These are phyloP conservation scores for Aethionema arabicum DNA, from an alignment of 345 rosid genomes.

Conservation along the genomic window DNA sequence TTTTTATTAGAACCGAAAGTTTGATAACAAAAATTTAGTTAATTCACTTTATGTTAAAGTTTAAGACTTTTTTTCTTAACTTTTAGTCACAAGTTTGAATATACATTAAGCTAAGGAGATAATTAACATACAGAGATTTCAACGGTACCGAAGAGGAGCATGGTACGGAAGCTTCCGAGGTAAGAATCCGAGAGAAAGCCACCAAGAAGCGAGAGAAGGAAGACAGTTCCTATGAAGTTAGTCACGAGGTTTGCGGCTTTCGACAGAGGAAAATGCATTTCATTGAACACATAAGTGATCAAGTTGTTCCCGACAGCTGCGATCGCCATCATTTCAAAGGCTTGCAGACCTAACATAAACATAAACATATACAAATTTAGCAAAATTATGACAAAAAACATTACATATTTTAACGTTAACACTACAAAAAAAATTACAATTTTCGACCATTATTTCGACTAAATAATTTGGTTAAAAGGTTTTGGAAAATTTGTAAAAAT, in stretches of 20 bases:
- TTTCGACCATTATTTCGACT: too few relatives aligned
- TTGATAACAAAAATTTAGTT: too few relatives aligned
- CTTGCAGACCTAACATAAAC: conserved; percentile 48
- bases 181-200: conserved; percentile 87
- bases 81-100: too few relatives aligned
- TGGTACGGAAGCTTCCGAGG: conserved; percentile 61
- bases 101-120: not conserved
- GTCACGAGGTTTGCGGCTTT: conserved; percentile 80
- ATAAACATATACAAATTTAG: not conserved
- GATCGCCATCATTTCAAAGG: conserved; percentile 72
- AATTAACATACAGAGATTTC: conserved; percentile 52
- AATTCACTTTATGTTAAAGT: too few relatives aligned
- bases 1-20: too few relatives aligned
- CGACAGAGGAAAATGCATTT: conserved; percentile 75
- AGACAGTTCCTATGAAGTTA: conserved; percentile 81
- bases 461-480: too few relatives aligned
- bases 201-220: conserved; percentile 80
- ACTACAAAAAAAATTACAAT: too few relatives aligned
- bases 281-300: conserved; percentile 62
- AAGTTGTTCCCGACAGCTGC: conserved; percentile 86
- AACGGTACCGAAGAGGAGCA: conserved; percentile 52
- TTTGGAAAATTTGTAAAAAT: too few relatives aligned
- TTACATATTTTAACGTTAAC: not conserved
- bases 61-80: too few relatives aligned
- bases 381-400: not conserved